phyloP scores from a whole-genome alignment of 2,329 filamentous ascomycete genomes.

The Aureobasidium namibiae region DNA sequence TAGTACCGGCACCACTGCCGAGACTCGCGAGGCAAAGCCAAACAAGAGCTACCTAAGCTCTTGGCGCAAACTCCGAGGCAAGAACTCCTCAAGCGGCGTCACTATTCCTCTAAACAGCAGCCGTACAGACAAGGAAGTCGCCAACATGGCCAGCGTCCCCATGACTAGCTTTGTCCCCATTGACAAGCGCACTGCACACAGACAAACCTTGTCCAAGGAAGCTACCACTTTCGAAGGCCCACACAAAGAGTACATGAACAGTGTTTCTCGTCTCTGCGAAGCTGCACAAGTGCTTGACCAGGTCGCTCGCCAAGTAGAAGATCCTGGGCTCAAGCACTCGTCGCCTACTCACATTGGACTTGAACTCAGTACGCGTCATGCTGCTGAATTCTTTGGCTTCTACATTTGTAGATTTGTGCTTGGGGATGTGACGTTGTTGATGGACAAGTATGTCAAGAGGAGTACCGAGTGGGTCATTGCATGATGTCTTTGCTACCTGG shows the following conservation, averaged over 20 bases:
- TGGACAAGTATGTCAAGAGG: constrained; percentile 96
- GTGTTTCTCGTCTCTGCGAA: constrained; percentile 84
- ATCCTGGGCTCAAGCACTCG: constrained; percentile 82
- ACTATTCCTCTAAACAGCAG: constrained; percentile 1
- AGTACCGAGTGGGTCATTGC: constrained; percentile 86
- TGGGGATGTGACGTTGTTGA: constrained; percentile 68
- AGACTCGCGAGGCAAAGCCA: constrained; percentile 32
- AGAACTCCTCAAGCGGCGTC: constrained; percentile 55
- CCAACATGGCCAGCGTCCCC: constrained; percentile 44
- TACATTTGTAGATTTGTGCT: constrained; percentile 95
- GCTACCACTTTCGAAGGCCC: constrained; percentile 66
- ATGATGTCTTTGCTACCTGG: constrained; percentile 27
- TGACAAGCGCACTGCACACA: constrained; percentile 48
- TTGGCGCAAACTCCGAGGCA: constrained; percentile 83
- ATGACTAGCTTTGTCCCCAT: constrained; percentile 67
- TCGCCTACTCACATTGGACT: constrained; percentile 92
- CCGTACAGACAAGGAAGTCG: constrained; percentile 46
- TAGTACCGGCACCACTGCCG: constrained; percentile 22
- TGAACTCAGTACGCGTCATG: constrained; percentile 85
- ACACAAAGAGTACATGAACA: constrained; percentile 83
- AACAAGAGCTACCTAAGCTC: constrained; percentile 75
- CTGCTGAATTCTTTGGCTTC: constrained; percentile 95
- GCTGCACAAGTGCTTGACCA: constrained; percentile 88
- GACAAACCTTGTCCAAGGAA: constrained; percentile 32
- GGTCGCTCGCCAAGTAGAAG: constrained; percentile 92